Conservation (phyloP, 768 basidiomycete species). For the Tricholoma flavovirens region DNA sequence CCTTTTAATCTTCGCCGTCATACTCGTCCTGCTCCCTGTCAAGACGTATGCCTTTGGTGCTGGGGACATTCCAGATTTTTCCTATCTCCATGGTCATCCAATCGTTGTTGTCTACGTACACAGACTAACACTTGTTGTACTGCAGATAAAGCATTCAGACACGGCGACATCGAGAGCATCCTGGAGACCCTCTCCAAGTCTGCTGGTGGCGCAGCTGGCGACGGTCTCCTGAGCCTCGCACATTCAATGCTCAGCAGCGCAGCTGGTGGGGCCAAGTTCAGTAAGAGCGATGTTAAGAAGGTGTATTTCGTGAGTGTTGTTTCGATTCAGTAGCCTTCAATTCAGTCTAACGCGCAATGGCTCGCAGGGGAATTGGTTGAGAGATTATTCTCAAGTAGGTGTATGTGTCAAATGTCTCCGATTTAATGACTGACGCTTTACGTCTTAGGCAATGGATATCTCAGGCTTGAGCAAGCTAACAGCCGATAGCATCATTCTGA, state of each 20-base stretch:
- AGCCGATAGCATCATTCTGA: constrained; percentile 55
- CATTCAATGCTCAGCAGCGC: constrained; percentile 39
- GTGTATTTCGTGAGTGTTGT: constrained; percentile 50
- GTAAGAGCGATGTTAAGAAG: constrained; percentile 58
- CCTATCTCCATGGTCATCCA: constrained; percentile 51
- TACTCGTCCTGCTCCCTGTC: constrained; percentile 38
- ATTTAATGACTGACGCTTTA: constrained; percentile 1
- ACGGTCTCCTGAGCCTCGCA: constrained; percentile 48
- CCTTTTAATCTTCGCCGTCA: constrained; percentile 30
- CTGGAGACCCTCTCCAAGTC: constrained; percentile 55
- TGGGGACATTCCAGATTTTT: constrained; percentile 68
- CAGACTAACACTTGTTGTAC: background rate
- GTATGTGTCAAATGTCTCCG: background rate
- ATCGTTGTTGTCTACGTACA: background rate
- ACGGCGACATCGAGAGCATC: constrained; percentile 72
- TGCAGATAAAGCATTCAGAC: constrained; percentile 65
- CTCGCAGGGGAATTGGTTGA: constrained; percentile 57
- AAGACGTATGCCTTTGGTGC: constrained; percentile 51
- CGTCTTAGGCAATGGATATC: constrained; percentile 58
- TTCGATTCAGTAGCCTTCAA: background rate
- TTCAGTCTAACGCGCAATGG: background rate
- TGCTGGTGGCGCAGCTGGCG: constrained; percentile 39
- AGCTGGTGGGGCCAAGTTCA: constrained; percentile 53
- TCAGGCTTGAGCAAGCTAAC: constrained; percentile 62
- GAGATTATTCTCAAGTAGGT: constrained; percentile 60